A percentile compares a stretch with the other conserved stretches of the same genome.
These are phyloP conservation scores for Beta corolliflora DNA, from an alignment of 179 eudicot species.

Conservation along the genomic window DNA sequence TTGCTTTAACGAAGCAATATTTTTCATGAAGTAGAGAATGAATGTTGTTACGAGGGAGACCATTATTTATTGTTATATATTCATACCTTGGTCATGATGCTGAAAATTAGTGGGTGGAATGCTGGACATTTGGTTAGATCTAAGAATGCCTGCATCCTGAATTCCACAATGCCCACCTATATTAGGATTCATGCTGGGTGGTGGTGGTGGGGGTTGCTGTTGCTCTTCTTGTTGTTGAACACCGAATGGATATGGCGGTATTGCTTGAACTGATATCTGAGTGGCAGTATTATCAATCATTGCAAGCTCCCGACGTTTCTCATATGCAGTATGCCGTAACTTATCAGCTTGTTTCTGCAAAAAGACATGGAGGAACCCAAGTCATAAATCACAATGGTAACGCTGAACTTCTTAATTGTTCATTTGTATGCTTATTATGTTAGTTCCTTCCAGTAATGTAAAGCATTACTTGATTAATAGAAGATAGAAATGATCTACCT, in stretches of 20 bases:
- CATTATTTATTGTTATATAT: neutral
- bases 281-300: neutral
- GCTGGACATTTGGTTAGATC: neutral
- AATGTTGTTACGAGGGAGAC: neutral
- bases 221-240: neutral
- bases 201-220: neutral
- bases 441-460: neutral
- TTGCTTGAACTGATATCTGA: slow-evolving; percentile 11
- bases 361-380: neutral
- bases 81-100: neutral
- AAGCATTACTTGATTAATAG: neutral
- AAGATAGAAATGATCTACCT: slow-evolving; percentile 30
- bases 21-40: too few relatives aligned
- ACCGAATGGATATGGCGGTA: neutral
- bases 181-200: neutral
- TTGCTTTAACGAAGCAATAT: too few relatives aligned
- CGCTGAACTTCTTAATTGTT: neutral
- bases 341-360: slow-evolving; percentile 25
- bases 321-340: slow-evolving; percentile 23
- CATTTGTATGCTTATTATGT: neutral
- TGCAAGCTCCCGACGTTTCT: slow-evolving; percentile 15
- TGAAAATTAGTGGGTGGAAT: neutral
- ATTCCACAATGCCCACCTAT: neutral
- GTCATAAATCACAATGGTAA: neutral
- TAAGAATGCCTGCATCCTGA: neutral